Evolutionary conservation across 129 eudicot species (phyloP), one percentile per base, ranked within the genome.

Genomic region (Pulicaria dysenterica): DNA sequence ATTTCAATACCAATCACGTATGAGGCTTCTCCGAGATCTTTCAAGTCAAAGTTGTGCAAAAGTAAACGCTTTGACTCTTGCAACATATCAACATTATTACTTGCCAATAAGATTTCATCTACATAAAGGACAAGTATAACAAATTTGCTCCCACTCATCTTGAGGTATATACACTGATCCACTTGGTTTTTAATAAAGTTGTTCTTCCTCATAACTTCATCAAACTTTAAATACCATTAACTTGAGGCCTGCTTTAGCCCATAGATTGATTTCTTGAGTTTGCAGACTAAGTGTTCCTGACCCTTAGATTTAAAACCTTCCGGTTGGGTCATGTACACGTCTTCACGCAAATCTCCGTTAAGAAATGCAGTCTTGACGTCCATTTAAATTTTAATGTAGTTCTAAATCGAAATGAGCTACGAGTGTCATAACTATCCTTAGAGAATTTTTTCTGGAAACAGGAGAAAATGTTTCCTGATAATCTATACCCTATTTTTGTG

Each of bases 111-210:
- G 15, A 19, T 12, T 4, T 46, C 42, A 44, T 67, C 10, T 3
- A 16, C 11, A 31, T 38, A 38, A 3, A 60, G 14, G 5, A 58
- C 64, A 58, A 58, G 6, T 34, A 58, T 58, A 7, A 37, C 16
- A 58, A 58, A 58, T 8, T 58, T 58, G 0, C 64, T 36, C 44
- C 64, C 14, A 58, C 44, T 10, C 7, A 58, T 24, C 14, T 31
- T 58, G 10, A 58, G 44, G 64, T 58, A 36, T 31, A 31, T 58
- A 60, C 66, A 54, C 15, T 14, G 24, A 15, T 54, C 59, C 59
- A 54, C 59, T 16, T 24, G 16, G 15, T 54, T 54, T 54, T 54
- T 54, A 24, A n/a, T 54, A 8, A 54, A n/a, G 6, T 50, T 6
- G 15, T n/a, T n/a, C 15, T n/a, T 54, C 14, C 3, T 5, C 31